Evolutionary conservation across 192 early-diverging fungal genomes (phyloP), one percentile per base, ranked within the genome.

Genomic region (Lobulomyces angularis): DNA sequence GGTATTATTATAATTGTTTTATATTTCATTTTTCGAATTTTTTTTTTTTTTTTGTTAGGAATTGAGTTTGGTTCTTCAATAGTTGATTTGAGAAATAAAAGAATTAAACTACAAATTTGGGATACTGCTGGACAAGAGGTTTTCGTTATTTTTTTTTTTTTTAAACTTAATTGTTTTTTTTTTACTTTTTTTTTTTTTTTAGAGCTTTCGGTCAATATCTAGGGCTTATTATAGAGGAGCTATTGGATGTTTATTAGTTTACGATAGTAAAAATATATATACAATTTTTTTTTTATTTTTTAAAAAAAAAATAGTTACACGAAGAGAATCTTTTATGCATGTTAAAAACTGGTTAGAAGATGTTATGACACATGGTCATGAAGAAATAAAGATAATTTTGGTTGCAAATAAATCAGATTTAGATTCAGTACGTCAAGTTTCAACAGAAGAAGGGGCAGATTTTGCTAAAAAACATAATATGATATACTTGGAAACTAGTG

Each of bases 81-180:
- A n/a, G n/a, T n/a, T n/a, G n/a, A n/a, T n/a, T n/a, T n/a, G n/a
- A n/a, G n/a, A 43, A 77, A 76, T 37, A 88, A 86, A 48, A 67
- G 77, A 50, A 79, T 92, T 52, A 90, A 90, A 60, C 70, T 92
- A 8, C 86, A 92, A 52, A 88, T 92, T 42, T 94, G 90, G 90
- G 90, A 91, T 48, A 89, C 88, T n/a, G 82, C 81, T 54, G 50
- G 69, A 33, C 38, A 51, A 18, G 55, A 56, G 8, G 22, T 34
- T 8, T 18, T 21, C 12, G 18, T 0, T 18, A 11, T 16, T 18
- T 21, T 32, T 17, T 27, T 3, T 22, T 5, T 9, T n/a, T 17
- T 18, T 17, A 26, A 12, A 17, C 0, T 12, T 14, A 14, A 20
- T 2, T 19, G 37, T 27, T 43, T 28, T 28, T 30, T 36, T 19